Conservation (phyloP, 2,329 filamentous ascomycete genomes). For the Hortaea sp. region DNA sequence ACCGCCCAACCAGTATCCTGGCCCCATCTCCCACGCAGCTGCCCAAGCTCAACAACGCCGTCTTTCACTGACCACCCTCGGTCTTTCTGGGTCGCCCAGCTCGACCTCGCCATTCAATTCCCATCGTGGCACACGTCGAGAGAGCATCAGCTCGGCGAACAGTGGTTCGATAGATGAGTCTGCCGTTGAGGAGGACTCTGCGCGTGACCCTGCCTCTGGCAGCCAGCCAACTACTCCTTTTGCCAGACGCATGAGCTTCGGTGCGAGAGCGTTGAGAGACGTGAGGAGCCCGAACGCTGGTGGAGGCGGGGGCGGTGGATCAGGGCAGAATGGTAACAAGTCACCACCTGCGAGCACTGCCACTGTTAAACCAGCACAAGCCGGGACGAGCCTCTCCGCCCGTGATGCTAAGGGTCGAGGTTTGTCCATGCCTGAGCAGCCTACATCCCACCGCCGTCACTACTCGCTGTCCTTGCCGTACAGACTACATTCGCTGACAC, state of each 20-base stretch:
- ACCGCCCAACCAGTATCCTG: conserved; percentile 23
- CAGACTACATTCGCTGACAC: conserved; percentile 30
- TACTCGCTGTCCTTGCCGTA: conserved; percentile 31
- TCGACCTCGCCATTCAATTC: conserved; percentile 33
- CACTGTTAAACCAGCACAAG: conserved; percentile 15
- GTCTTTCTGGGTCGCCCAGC: conserved; percentile 35
- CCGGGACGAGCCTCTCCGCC: conserved; percentile 37
- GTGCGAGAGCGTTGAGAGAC: conserved; percentile 65
- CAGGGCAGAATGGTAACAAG: conserved; percentile 25
- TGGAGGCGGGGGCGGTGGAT: conserved; percentile 20
- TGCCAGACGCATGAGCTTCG: conserved; percentile 79
- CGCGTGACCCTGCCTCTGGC: conserved; percentile 25
- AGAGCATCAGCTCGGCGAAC: conserved; percentile 34
- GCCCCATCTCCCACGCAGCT: conserved; percentile 39
- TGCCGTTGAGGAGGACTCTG: conserved; percentile 47
- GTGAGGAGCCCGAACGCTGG: conserved; percentile 48
- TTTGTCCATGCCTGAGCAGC: conserved; percentile 38
- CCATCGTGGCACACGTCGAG: conserved; percentile 33
- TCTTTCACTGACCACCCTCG: conserved; percentile 40
- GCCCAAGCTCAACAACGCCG: conserved; percentile 40
- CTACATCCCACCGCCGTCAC: conserved; percentile 1
- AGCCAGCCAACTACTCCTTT: conserved; percentile 60
- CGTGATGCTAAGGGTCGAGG: conserved; percentile 47
- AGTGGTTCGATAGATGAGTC: conserved; percentile 37
- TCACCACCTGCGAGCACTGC: conserved; percentile 15